Evolutionary conservation across 2,329 filamentous ascomycete genomes (phyloP).

Genomic region (Scorias spongiosa): DNA sequence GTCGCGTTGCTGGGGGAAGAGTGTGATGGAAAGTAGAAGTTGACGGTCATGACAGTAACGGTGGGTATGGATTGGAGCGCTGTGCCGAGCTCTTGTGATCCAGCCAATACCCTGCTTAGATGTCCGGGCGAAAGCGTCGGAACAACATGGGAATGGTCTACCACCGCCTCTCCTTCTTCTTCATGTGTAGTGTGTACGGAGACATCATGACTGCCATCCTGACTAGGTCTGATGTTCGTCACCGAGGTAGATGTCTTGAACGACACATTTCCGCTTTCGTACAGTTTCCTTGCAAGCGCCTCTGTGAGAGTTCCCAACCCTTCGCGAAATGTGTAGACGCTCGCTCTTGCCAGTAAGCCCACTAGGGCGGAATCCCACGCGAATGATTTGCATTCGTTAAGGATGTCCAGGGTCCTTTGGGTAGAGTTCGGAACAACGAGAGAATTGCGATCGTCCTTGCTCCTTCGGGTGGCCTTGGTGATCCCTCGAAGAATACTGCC

Average conservation of each 20-base stretch:
- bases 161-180: conserved; percentile 12
- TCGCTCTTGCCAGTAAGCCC: conserved; percentile 18
- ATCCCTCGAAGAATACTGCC: conserved; percentile 23
- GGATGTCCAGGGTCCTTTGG: conserved; percentile 17
- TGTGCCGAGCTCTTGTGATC: conserved; percentile 3
- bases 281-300: conserved; percentile 21
- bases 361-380: conserved; percentile 20
- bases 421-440: conserved; percentile 13
- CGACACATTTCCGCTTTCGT: conserved; percentile 23
- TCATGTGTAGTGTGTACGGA: conserved; percentile 1
- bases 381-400: conserved; percentile 19
- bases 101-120: conserved; percentile 6
- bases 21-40: conserved; percentile 55
- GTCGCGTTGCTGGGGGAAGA: conserved; percentile 28
- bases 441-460: conserved; percentile 14
- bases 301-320: conserved; percentile 27
- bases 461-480: not conserved
- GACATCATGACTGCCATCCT: not conserved
- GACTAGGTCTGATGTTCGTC: conserved; percentile 22
- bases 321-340: conserved; percentile 30
- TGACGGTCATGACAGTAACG: conserved; percentile 78
- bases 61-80: conserved; percentile 14
- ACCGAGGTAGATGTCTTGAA: conserved; percentile 30
- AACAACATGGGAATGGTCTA: conserved; percentile 41
- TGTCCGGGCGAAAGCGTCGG: conserved; percentile 41